phyloP scores from a whole-genome alignment of 495 filamentous ascomycete species.

The Talaromyces ruber region DNA sequence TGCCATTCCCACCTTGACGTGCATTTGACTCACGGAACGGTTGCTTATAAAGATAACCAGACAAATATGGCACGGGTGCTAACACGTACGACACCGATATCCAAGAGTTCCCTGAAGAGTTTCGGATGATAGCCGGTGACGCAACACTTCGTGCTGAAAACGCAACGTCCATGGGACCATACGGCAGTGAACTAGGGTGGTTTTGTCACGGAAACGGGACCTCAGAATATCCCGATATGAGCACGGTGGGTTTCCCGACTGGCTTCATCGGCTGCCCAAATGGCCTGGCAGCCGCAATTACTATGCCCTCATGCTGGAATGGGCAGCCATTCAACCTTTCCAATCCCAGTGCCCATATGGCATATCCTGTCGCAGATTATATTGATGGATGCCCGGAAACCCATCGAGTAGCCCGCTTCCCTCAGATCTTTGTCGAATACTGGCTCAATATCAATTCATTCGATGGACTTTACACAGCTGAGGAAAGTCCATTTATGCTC shows the following conservation, averaged over 20 bases:
- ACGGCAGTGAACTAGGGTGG: not conserved
- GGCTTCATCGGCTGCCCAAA: not conserved
- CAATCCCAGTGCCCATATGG: not conserved
- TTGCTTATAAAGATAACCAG: no score
- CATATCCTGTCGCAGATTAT: not conserved
- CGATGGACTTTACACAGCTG: not conserved
- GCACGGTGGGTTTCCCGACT: not conserved
- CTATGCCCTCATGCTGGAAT: not conserved
- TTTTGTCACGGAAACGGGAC: not conserved
- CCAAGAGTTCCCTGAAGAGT: not conserved
- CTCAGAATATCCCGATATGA: not conserved
- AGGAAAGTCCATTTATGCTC: not conserved
- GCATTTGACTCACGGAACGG: no score
- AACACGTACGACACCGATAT: not conserved
- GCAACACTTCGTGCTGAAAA: not conserved
- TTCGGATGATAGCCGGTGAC: not conserved
- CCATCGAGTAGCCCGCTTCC: not conserved
- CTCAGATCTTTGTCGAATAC: not conserved
- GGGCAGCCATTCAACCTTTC: not conserved
- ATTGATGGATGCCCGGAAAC: not conserved
- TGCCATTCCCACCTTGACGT: not conserved
- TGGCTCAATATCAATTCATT: not conserved
- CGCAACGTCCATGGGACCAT: not conserved
- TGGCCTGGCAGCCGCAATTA: not conserved
- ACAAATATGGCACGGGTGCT: not conserved